Conservation (phyloP, 2,329 filamentous ascomycete genomes). For the Bipolaris bicolor region DNA sequence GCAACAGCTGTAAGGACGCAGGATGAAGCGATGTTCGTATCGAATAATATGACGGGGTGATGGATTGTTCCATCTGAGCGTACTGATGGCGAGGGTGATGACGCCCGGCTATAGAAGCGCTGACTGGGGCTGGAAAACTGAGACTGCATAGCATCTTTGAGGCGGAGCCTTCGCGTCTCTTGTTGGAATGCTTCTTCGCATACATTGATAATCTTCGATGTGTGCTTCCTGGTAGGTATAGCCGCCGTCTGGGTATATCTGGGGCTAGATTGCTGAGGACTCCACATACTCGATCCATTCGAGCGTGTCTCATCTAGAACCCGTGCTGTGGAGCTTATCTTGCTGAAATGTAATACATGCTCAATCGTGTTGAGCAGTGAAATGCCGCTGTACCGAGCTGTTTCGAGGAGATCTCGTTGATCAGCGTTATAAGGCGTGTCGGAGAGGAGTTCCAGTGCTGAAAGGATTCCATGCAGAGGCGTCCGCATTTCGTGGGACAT, state of each 20-base stretch:
- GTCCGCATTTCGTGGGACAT: conserved; percentile 16
- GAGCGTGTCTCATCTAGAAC: not conserved
- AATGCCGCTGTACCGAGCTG: conserved; percentile 8
- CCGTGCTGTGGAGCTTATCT: conserved; percentile 7
- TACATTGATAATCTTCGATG: not conserved
- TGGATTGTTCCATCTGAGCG: not conserved
- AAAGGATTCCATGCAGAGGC: conserved; percentile 11
- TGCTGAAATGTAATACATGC: conserved; percentile 14
- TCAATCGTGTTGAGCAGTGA: conserved; percentile 14
- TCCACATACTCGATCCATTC: not conserved
- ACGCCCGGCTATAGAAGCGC: not conserved
- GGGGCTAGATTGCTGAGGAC: conserved; percentile 3
- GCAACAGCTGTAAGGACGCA: conserved; percentile 7
- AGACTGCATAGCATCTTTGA: conserved; percentile 8
- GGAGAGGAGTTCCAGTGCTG: conserved; percentile 9
- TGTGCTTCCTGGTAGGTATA: not conserved
- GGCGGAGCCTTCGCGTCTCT: conserved; percentile 2
- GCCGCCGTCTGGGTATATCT: not conserved
- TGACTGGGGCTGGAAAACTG: not conserved
- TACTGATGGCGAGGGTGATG: not conserved
- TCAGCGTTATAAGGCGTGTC: conserved; percentile 8
- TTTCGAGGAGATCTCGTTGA: conserved; percentile 11
- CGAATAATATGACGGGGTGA: conserved; percentile 6
- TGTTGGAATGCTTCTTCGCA: conserved; percentile 11
- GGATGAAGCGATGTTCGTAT: conserved; percentile 5